Conservation (phyloP, 1,284 basidiomycete species). For the Chondrostereum purpureum region DNA sequence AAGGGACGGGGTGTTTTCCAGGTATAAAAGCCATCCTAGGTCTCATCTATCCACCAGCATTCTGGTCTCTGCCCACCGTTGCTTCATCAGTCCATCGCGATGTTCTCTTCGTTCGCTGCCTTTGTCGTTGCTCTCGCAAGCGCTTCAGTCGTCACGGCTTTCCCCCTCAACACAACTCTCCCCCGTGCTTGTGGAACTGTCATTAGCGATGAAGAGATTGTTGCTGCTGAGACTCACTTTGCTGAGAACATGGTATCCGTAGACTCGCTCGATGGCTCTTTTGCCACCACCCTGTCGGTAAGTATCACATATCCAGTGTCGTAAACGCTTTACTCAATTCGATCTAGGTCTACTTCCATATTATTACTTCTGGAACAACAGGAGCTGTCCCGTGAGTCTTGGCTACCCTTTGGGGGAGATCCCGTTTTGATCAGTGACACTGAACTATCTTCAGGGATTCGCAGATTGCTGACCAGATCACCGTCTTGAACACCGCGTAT, state of each 20-base stretch:
- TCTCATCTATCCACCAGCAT: too few species aligned
- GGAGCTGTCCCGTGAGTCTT: neutral
- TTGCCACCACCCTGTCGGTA: neutral
- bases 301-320: neutral
- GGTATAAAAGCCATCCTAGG: too few species aligned
- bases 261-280: neutral
- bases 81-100: neutral
- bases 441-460: conserved; percentile 26
- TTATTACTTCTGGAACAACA: neutral
- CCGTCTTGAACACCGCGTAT: conserved; percentile 43
- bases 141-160: neutral
- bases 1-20: too few species aligned
- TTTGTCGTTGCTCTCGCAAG: neutral
- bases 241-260: conserved; percentile 27
- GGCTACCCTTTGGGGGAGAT: too few species aligned
- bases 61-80: too few species aligned
- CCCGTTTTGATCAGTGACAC: too few species aligned
- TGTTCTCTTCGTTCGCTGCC: neutral
- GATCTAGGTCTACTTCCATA: neutral
- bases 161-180: conserved; percentile 1
- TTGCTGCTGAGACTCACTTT: conserved; percentile 37
- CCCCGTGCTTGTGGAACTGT: conserved; percentile 29
- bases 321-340: neutral
- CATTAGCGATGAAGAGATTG: conserved; percentile 29
- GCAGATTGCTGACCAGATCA: conserved; percentile 34